Evolutionary conservation across 2,329 filamentous ascomycete species (phyloP).

Genomic region (Alternaria gansuensis): DNA sequence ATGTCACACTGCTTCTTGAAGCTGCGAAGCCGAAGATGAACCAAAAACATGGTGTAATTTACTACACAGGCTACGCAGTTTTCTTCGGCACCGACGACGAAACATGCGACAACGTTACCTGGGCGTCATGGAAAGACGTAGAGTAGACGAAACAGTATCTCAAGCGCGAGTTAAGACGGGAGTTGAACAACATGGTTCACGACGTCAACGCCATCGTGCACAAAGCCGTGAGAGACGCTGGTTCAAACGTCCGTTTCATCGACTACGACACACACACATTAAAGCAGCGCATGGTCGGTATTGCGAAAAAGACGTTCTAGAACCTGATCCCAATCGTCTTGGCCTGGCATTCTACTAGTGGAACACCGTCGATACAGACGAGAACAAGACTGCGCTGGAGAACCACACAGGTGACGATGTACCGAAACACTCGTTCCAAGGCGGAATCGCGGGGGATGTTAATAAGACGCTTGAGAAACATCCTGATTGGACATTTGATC

Average conservation of each 20-base stretch:
- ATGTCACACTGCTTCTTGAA: constrained; percentile 32
- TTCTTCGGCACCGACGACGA: constrained; percentile 43
- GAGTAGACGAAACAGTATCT: constrained; percentile 40
- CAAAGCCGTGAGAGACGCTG: constrained; percentile 13
- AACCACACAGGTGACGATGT: constrained; percentile 17
- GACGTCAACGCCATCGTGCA: constrained; percentile 36
- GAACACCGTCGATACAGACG: constrained; percentile 41
- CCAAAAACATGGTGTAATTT: constrained; percentile 34
- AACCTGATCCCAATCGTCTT: constrained; percentile 31
- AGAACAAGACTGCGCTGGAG: constrained; percentile 32
- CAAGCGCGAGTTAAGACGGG: constrained; percentile 31
- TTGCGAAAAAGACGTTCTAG: constrained; percentile 1
- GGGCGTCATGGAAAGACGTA: constrained; percentile 41
- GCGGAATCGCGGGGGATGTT: constrained; percentile 35
- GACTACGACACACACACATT: constrained; percentile 1
- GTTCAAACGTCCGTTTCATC: background rate
- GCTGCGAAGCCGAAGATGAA: constrained; percentile 37
- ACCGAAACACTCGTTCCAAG: constrained; percentile 37
- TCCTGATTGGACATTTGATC: constrained; percentile 41
- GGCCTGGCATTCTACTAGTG: constrained; percentile 46
- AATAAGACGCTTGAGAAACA: constrained; percentile 38
- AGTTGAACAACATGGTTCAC: constrained; percentile 41
- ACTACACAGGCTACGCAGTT: constrained; percentile 42
- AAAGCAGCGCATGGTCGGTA: background rate
- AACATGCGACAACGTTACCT: constrained; percentile 42